phyloP scores from a whole-genome alignment of 495 filamentous ascomycete species.

The Penicillium steckii region DNA sequence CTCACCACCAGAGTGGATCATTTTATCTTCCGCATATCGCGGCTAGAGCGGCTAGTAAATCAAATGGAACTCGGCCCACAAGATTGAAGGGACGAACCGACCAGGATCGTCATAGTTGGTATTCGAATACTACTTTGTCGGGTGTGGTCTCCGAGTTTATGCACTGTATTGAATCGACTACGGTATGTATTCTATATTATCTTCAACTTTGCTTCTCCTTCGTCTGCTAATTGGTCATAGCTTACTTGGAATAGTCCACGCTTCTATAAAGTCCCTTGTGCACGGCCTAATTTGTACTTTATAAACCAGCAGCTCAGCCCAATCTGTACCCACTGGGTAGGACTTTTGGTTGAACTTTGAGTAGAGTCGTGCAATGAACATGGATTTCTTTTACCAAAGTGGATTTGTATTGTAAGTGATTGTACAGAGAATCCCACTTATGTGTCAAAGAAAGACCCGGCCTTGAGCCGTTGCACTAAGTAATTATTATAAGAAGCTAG shows the following conservation, averaged over 20 bases:
- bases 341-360: background rate
- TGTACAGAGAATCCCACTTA: background rate
- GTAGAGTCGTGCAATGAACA: background rate
- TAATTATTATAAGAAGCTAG: background rate
- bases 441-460: background rate
- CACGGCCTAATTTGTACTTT: background rate
- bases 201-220: background rate
- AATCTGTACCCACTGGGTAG: background rate
- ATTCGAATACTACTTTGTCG: background rate
- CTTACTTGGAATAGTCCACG: background rate
- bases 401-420: conserved; percentile 2
- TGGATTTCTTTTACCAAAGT: background rate
- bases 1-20: background rate
- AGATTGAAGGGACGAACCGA: background rate
- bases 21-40: background rate
- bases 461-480: background rate
- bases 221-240: background rate
- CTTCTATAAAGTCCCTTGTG: background rate
- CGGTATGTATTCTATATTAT: no score
- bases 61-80: background rate
- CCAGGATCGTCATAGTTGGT: background rate
- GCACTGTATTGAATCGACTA: background rate
- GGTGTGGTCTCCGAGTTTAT: background rate
- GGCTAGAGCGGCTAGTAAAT: conserved; percentile 4
- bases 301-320: background rate